Percentiles rank a stretch among this genome's conserved stretches.
Evolutionary conservation across 148 eudicot species (phyloP).

Genomic region (Chenopodium album): DNA sequence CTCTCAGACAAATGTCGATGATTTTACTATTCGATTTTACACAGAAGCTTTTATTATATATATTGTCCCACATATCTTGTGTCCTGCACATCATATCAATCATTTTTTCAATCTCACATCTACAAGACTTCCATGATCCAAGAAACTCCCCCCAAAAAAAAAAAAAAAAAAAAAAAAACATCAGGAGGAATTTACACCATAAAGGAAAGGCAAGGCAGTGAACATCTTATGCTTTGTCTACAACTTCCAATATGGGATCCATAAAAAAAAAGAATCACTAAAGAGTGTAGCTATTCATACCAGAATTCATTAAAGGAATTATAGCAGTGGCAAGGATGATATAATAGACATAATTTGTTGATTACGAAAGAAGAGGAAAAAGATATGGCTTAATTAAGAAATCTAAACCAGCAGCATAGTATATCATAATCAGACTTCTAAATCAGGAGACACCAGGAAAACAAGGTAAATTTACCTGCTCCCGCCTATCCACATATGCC

Average conservation of each 20-base stretch:
- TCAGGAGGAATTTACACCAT: neutral
- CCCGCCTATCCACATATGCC: conserved; percentile 92
- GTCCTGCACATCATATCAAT: neutral
- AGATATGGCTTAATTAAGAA: neutral
- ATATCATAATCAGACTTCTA: neutral
- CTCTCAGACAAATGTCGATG: neutral
- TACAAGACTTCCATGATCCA: neutral
- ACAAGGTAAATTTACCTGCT: conserved; percentile 61
- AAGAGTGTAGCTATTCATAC: neutral
- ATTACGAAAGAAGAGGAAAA: neutral
- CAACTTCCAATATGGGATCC: neutral
- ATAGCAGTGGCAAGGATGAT: neutral
- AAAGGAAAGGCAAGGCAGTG: neutral
- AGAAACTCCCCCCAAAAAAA: too few relatives aligned
- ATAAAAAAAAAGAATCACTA: neutral
- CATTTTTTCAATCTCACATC: neutral
- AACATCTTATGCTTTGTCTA: neutral
- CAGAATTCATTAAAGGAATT: neutral
- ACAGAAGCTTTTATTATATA: neutral
- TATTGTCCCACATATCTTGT: neutral
- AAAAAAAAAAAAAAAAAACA: too few relatives aligned
- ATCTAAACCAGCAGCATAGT: neutral
- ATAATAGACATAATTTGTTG: neutral
- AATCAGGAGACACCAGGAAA: neutral
- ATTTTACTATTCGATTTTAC: neutral